phyloP scores from a whole-genome alignment of 1,139 yeast species.

The Sugiyamaella pinicola region DNA sequence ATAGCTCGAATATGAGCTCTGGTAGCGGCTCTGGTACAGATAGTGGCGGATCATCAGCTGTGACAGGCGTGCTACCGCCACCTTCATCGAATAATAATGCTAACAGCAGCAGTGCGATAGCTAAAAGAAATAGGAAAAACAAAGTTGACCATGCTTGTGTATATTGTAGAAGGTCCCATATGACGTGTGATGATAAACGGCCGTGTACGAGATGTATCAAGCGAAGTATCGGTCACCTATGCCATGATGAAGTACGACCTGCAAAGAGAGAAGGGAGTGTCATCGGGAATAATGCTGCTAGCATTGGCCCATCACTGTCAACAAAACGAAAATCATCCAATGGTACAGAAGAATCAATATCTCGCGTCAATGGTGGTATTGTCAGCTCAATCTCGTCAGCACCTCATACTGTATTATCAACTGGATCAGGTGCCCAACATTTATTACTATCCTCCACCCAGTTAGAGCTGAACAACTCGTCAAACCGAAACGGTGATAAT shows the following conservation, averaged over 20 bases:
- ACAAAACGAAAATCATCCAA: conserved; percentile 1
- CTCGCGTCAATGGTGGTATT: neutral
- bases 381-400: neutral
- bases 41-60: neutral
- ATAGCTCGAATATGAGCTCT: neutral
- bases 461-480: conserved; percentile 21
- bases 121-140: conserved; percentile 15
- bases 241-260: conserved; percentile 70
- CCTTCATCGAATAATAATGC: neutral
- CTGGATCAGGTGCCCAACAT: conserved; percentile 22
- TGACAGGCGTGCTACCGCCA: neutral
- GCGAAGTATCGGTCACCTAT: conserved; percentile 84
- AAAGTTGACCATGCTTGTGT: conserved; percentile 68
- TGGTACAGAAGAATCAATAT: neutral
- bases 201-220: conserved; percentile 89
- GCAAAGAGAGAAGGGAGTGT: conserved; percentile 21
- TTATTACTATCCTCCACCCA: conserved; percentile 21
- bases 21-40: conserved; percentile 6
- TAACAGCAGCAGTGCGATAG: neutral
- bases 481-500: conserved; percentile 13
- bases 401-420: conserved; percentile 3
- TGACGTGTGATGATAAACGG: conserved; percentile 79
- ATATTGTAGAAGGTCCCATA: conserved; percentile 89
- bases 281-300: too few relatives aligned
- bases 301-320: neutral